A percentile compares a stretch with the other conserved stretches of the same genome.
Conservation (phyloP, 345 rosid genomes). For the Salix viminalis region DNA sequence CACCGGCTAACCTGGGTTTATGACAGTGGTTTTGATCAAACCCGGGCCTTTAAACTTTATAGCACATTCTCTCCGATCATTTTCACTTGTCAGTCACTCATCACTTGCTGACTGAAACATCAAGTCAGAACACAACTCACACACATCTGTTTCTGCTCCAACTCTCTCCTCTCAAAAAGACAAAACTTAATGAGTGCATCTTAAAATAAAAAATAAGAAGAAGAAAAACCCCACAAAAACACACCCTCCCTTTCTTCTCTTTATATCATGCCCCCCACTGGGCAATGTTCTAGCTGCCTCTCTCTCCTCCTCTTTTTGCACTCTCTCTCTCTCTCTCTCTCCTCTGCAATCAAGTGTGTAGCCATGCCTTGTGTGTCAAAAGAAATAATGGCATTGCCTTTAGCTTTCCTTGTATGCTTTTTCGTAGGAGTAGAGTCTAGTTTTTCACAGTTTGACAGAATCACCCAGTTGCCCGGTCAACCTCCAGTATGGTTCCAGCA, state of each 20-base stretch:
- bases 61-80: constrained; percentile 30
- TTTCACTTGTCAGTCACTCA: constrained; percentile 21
- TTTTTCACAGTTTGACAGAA: constrained; percentile 42
- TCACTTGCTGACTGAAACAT: constrained; percentile 24
- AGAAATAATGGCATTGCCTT: constrained; percentile 30
- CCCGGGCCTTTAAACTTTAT: constrained; percentile 7
- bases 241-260: background rate
- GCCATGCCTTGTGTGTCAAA: constrained; percentile 26
- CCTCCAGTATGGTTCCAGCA: constrained; percentile 72
- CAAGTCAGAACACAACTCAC: constrained; percentile 15
- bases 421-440: constrained; percentile 24
- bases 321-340: constrained; percentile 16
- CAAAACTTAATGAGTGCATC: background rate
- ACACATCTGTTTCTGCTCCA: constrained; percentile 20
- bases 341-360: constrained; percentile 8
- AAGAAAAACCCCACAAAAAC: background rate
- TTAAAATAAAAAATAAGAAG: background rate
- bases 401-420: constrained; percentile 30
- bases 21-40: background rate
- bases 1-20: constrained; percentile 5
- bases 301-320: constrained; percentile 1
- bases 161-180: background rate
- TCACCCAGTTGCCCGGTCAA: constrained; percentile 73
- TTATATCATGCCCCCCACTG: constrained; percentile 30
- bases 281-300: constrained; percentile 4